Evolutionary conservation across 2,329 filamentous ascomycete species (phyloP), one percentile per base, ranked within the genome.

Genomic region (Dissoconium aciculare): DNA sequence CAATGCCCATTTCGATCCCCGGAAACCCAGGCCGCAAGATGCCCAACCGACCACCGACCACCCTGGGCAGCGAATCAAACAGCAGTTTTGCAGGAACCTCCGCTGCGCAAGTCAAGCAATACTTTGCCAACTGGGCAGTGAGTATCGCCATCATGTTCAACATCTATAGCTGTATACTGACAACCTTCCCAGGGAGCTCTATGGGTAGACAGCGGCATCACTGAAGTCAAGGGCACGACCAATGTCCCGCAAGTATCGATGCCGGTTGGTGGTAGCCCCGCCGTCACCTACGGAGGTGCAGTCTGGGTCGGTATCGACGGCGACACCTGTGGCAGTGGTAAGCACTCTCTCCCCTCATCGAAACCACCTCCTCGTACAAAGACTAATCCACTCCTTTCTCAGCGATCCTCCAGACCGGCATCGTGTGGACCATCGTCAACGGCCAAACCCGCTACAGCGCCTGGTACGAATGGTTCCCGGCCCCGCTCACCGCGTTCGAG

Each of bases 381-480:
- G n/a, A 14, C 12, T 15, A 16, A 14, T 15, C n/a, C 11, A 28
- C 15, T n/a, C 11, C 16, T 15, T 11, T 16, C 11, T 14, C 26
- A 28, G 15, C 12, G 12, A 28, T 73, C 32, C 52, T 74, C 4
- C 68, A 73, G 48, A 66, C 67, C 1, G 69, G 69, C 16, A 51
- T 73, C 14, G 67, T 71, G 47, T 68, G 69, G 45, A 63, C 60
- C 31, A 51, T 63, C 26, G 45, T 58, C 5, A 50, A 55, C n/a
- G 49, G 47, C 11, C 37, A 43, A 0, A 56, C 59, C 3, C 55
- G 47, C 5, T 72, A 62, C 42, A 62, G 67, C 34, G 64, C 67
- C 11, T 73, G 69, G 67, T 73, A 69, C 43, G 69, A 72, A 47
- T 73, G 67, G 67, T 71, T 63, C 42, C 67, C 68, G 1, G 63